Base-by-base conservation (phyloP, 1,284 basidiomycete genomes). In the Leccinum cinnamomeum region DNA sequence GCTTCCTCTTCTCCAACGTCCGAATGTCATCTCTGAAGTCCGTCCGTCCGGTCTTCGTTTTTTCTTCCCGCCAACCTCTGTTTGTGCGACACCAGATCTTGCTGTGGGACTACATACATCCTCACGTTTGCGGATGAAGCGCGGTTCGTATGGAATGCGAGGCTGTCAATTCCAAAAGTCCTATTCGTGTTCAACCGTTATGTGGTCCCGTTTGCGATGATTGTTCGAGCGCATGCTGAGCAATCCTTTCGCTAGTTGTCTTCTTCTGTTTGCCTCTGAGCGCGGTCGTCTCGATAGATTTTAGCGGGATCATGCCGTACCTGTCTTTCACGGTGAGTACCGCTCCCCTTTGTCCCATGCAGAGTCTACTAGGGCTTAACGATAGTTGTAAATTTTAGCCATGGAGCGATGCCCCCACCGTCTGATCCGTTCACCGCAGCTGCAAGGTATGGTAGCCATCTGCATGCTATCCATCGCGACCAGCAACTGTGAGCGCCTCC, bases 141-240 rank as follows among this genome's bases (percentile, higher is more conserved):
- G 25, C 25, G 25, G 25, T 28, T 28, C 25, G 7, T 28, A 28
- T 28, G 25, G 83, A 75, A 69, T 7, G 80, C 81, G 0, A 76
- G 65, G 56, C 70, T 71, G 37, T 78, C 78, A 1, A 64, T 75
- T 10, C 75, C 80, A 3, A 84, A 84, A 61, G 65, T 76, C 51
- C 65, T 80, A 3, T 84, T 83, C 68, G 68, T 84, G 35, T 63
- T 80, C 41, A 76, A 81, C 39, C 81, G 83, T 14, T 84, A 84
- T 63, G 56, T 72, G n/a, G 79, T 84, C 7, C 78, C 81, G 3
- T 57, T 67, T 4, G 71, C 70, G 3, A 74, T 83, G 59, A 64
- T 80, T 18, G 59, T 79, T 2, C 75, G 77, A 46, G 70, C 73
- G 7, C 71, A 77, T 56, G 78, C 83, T 82, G 56, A 67, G 73